Evolutionary conservation across 768 basidiomycete genomes (phyloP).

Genomic region (Pleurotus platypus): DNA sequence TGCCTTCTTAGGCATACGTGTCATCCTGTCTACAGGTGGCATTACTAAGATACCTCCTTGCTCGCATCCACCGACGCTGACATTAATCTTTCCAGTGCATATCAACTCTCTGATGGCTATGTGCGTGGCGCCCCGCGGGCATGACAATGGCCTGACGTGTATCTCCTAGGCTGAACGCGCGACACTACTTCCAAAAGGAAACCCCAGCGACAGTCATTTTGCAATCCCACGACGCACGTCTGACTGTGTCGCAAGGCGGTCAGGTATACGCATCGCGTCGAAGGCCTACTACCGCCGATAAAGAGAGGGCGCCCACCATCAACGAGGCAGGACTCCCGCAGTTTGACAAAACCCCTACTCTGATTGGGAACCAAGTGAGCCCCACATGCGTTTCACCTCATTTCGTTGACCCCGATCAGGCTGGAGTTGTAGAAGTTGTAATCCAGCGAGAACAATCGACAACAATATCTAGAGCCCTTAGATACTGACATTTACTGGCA

Average conservation of each 20-base stretch:
- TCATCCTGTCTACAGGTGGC: neutral
- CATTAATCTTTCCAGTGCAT: neutral
- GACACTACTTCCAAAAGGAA: slow-evolving; percentile 3
- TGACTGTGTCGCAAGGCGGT: neutral
- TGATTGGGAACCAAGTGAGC: neutral
- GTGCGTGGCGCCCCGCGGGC: neutral
- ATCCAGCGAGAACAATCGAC: slow-evolving; percentile 3
- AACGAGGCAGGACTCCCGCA: slow-evolving; percentile 2
- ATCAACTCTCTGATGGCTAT: slow-evolving; percentile 6
- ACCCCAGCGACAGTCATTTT: neutral
- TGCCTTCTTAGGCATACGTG: slow-evolving; percentile 2
- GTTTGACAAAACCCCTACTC: neutral
- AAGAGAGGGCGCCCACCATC: slow-evolving; percentile 2
- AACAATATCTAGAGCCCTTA: neutral
- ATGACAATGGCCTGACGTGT: neutral
- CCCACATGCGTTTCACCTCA: neutral
- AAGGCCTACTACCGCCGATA: slow-evolving; percentile 1
- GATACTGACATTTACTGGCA: neutral
- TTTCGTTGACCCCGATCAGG: neutral
- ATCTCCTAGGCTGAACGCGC: slow-evolving; percentile 1
- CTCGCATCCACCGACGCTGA: neutral
- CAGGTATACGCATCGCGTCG: neutral
- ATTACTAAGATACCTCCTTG: neutral
- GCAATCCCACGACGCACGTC: neutral
- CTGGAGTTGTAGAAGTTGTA: neutral